These are phyloP conservation scores for Blechomonas ayalai DNA, from an alignment of 208 protist genomes.

Conservation along the genomic window DNA sequence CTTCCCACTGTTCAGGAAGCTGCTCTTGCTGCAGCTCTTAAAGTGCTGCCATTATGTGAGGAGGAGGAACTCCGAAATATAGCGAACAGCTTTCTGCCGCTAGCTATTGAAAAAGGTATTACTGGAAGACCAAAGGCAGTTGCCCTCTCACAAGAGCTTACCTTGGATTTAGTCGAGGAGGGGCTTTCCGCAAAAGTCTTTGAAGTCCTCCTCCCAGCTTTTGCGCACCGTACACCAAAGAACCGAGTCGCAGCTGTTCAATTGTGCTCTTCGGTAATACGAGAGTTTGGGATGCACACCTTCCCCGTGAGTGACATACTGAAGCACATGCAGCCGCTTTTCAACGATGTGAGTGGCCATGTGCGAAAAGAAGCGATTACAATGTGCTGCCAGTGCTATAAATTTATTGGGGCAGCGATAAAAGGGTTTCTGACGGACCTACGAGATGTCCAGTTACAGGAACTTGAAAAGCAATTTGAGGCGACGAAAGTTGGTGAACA, in stretches of 20 bases:
- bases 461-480: slow-evolving; percentile 76
- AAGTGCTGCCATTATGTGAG: slow-evolving; percentile 29
- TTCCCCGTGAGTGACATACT: slow-evolving; percentile 63
- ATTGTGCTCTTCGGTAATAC: slow-evolving; percentile 40
- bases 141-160: slow-evolving; percentile 33
- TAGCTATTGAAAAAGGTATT: slow-evolving; percentile 71
- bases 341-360: slow-evolving; percentile 72
- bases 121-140: slow-evolving; percentile 64
- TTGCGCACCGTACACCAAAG: slow-evolving; percentile 59
- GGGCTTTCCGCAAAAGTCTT: slow-evolving; percentile 43
- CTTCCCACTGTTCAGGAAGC: slow-evolving; percentile 61
- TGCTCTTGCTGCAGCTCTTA: slow-evolving; percentile 43
- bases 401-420: slow-evolving; percentile 64
- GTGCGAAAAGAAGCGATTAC: slow-evolving; percentile 62
- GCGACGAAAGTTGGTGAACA: slow-evolving; percentile 15
- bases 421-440: slow-evolving; percentile 66
- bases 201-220: slow-evolving; percentile 24
- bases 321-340: slow-evolving; percentile 71
- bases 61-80: slow-evolving; percentile 28
- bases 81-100: slow-evolving; percentile 18
- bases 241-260: slow-evolving; percentile 45
- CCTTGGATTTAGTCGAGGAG: slow-evolving; percentile 33
- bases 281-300: slow-evolving; percentile 54
- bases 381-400: slow-evolving; percentile 82
- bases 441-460: slow-evolving; percentile 78